Evolutionary conservation across 2,329 filamentous ascomycete species (phyloP), one percentile per base, ranked within the genome.

Genomic region (Leptographium flavum): DNA sequence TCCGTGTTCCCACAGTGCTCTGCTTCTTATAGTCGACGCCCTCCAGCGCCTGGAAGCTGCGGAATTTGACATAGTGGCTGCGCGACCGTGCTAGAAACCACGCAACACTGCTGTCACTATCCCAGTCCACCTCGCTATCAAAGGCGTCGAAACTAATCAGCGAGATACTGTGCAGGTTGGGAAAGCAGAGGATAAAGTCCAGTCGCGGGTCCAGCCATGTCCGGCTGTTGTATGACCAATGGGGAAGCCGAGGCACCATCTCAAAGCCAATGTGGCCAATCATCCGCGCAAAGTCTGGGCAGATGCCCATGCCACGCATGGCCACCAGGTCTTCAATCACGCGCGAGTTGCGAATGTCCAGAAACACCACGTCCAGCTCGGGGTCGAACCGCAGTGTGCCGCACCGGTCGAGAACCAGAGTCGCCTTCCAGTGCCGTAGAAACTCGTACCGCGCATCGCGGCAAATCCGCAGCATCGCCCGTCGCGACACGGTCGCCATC

Each of bases 211-310:
- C 44, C 22, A 52, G 32, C 41, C 47, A 46, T 7, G 44, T 37
- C 6, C 31, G 44, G 36, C 39, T 39, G n/a, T 37, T 38, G 5
- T 38, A 14, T 30, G 48, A 45, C 52, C 50, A 52, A 13, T 49
- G 45, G 4, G 52, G 52, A 21, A 48, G 23, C 10, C 35, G 48
- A 15, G 52, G 52, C 27, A 37, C 42, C 52, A 53, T 53, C n/a
- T 52, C 52, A 10, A 53, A 44, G 17, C 42, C 52, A 8, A 53
- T 13, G 35, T 53, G 50, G 9, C 46, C 42, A 5, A 53, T 49
- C 6, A 36, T 25, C 3, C 23, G 11, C 0, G 46, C 43, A 32
- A 53, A 53, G 2, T 23, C 46, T 5, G 50, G 52, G 4, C 36
- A n/a, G 4, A 39, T 27, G 21, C 27, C 27, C 2, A 19, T 3